phyloP scores from a whole-genome alignment of 177 flowering plant species.

The Vitis hybrid region DNA sequence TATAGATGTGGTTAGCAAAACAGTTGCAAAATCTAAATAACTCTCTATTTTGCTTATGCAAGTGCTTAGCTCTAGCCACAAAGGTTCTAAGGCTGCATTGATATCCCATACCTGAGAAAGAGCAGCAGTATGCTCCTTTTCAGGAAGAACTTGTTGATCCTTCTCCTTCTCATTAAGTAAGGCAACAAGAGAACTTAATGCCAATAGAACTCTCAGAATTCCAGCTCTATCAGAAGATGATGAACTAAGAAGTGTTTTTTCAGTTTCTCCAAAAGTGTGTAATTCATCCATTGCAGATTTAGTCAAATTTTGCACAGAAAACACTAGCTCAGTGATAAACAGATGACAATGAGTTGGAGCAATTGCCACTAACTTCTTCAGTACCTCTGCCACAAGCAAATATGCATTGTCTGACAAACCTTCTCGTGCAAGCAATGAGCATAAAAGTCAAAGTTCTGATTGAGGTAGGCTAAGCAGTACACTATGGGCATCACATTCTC shows the following conservation, averaged over 20 bases:
- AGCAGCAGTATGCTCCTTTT: slow-evolving; percentile 45
- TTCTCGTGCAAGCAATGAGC: slow-evolving; percentile 92
- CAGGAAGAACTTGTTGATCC: slow-evolving; percentile 36
- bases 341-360: slow-evolving; percentile 73
- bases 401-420: slow-evolving; percentile 94
- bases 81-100: slow-evolving; percentile 77
- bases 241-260: slow-evolving; percentile 67
- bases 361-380: slow-evolving; percentile 83
- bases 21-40: slow-evolving; percentile 59
- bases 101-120: slow-evolving; percentile 66
- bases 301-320: slow-evolving; percentile 60
- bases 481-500: slow-evolving; percentile 41
- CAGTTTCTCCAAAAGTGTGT: slow-evolving; percentile 70
- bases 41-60: slow-evolving; percentile 89
- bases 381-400: slow-evolving; percentile 72
- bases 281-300: slow-evolving; percentile 80
- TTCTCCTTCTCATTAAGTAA: slow-evolving; percentile 60
- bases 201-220: slow-evolving; percentile 86
- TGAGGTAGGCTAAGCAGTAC: slow-evolving; percentile 65
- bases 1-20: slow-evolving; percentile 32
- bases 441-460: slow-evolving; percentile 74
- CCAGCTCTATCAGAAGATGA: slow-evolving; percentile 82
- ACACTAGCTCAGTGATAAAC: slow-evolving; percentile 77
- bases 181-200: slow-evolving; percentile 79
- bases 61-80: slow-evolving; percentile 87